Evolutionary conservation across 179 eudicot genomes (phyloP).

Genomic region (Carnegiea gigantea): DNA sequence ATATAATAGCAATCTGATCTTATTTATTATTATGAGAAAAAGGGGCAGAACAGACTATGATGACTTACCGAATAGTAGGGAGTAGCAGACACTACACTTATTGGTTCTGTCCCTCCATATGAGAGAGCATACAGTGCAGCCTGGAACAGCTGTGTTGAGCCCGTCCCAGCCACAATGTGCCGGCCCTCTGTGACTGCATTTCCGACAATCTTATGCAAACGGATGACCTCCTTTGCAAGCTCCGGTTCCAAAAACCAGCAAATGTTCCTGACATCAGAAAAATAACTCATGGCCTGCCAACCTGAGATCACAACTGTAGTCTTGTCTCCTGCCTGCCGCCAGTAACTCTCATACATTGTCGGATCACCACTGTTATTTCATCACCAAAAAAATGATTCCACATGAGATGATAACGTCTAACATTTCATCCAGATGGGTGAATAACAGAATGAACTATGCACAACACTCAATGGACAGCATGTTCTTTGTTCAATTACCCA

Average conservation of each 20-base stretch:
- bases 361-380: slow-evolving; percentile 75
- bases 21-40: not conserved
- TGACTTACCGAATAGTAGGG: slow-evolving; percentile 85
- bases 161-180: slow-evolving; percentile 88
- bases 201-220: slow-evolving; percentile 72
- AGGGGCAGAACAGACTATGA: slow-evolving; percentile 15
- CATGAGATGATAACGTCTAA: slow-evolving; percentile 2
- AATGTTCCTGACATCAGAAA: slow-evolving; percentile 60
- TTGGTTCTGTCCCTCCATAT: slow-evolving; percentile 42
- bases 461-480: slow-evolving; percentile 22
- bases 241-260: slow-evolving; percentile 90
- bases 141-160: slow-evolving; percentile 82
- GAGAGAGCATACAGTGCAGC: slow-evolving; percentile 85
- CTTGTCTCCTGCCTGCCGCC: slow-evolving; percentile 68
- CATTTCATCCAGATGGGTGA: not conserved
- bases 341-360: slow-evolving; percentile 80
- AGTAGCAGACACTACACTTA: slow-evolving; percentile 74
- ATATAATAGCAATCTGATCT: not conserved
- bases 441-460: not conserved
- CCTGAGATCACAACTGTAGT: slow-evolving; percentile 66
- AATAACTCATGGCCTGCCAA: slow-evolving; percentile 82
- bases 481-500: slow-evolving; percentile 27
- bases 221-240: slow-evolving; percentile 54
- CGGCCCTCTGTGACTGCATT: slow-evolving; percentile 69
- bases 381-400: not conserved